These are phyloP conservation scores for Lichtheimia ramosa DNA, from an alignment of 371 early-diverging fungal genomes.

Conservation along the genomic window DNA sequence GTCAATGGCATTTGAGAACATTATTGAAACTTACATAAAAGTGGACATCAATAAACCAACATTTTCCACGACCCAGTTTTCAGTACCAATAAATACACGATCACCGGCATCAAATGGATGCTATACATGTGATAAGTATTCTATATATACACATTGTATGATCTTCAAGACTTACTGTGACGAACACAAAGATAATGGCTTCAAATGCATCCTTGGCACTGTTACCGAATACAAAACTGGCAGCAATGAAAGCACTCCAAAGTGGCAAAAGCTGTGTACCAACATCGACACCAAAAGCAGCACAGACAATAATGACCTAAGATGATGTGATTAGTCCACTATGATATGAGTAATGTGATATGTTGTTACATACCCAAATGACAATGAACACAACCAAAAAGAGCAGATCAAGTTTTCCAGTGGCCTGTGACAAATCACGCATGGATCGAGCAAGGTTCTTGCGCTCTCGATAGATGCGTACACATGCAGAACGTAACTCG, in stretches of 20 bases:
- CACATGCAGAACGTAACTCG: conserved; percentile 64
- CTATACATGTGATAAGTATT: conserved; percentile 6
- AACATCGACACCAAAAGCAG: conserved; percentile 67
- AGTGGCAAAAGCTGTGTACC: conserved; percentile 62
- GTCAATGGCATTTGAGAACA: too few species aligned
- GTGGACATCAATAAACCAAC: conserved; percentile 62
- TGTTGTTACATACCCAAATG: conserved; percentile 40
- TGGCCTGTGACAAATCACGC: conserved; percentile 65
- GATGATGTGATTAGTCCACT: neutral
- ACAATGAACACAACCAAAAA: conserved; percentile 49
- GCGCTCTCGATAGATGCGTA: conserved; percentile 68
- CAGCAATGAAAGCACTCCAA: conserved; percentile 61
- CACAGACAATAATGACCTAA: conserved; percentile 38
- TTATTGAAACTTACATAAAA: conserved; percentile 54
- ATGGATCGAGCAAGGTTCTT: conserved; percentile 59
- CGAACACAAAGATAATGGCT: conserved; percentile 72
- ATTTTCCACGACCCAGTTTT: conserved; percentile 60
- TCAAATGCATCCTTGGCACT: conserved; percentile 72
- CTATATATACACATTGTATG: too few species aligned
- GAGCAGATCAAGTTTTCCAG: conserved; percentile 70
- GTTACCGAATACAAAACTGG: conserved; percentile 66
- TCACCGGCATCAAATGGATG: conserved; percentile 60
- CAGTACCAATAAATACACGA: conserved; percentile 55
- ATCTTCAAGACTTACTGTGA: conserved; percentile 51
- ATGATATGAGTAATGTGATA: neutral